These are phyloP conservation scores for Aureobasidium vineae DNA, from an alignment of 2,329 filamentous ascomycete genomes.

Conservation along the genomic window DNA sequence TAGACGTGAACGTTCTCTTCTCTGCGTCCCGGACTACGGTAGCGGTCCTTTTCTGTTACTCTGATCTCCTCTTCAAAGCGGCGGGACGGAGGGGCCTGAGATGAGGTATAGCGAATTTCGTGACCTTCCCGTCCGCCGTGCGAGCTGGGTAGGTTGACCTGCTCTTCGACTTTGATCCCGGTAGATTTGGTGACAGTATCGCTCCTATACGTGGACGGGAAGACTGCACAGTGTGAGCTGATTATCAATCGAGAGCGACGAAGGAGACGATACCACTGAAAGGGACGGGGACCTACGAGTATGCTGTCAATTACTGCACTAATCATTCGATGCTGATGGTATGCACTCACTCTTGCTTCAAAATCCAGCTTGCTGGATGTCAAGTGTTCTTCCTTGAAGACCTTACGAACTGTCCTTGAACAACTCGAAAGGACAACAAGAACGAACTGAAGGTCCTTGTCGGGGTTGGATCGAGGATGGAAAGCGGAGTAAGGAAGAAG, in stretches of 20 bases:
- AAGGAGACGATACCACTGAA: constrained; percentile 28
- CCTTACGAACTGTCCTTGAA: constrained; percentile 32
- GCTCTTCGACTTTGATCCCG: constrained; percentile 81
- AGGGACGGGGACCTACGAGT: constrained; percentile 28
- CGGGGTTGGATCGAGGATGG: not conserved
- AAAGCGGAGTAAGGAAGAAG: constrained; percentile 12
- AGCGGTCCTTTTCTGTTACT: constrained; percentile 73
- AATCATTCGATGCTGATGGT: not conserved
- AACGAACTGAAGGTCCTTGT: constrained; percentile 29
- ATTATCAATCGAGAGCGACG: not conserved
- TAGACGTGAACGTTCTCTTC: constrained; percentile 43
- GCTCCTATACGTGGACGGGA: constrained; percentile 95
- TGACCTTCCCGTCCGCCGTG: constrained; percentile 98
- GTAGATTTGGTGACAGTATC: constrained; percentile 64
- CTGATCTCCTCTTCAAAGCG: constrained; percentile 83
- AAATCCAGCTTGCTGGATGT: constrained; percentile 31
- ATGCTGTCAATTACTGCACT: constrained; percentile 5
- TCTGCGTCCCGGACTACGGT: constrained; percentile 64
- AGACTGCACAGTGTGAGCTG: constrained; percentile 55
- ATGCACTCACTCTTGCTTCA: constrained; percentile 30
- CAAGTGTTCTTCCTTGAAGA: constrained; percentile 29
- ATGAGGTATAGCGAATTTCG: constrained; percentile 69
- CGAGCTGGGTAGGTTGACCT: constrained; percentile 72
- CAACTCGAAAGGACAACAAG: constrained; percentile 32
- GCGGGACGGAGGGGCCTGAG: constrained; percentile 60